phyloP scores from a whole-genome alignment of 306 rosid species.

The Rosa rugosa region DNA sequence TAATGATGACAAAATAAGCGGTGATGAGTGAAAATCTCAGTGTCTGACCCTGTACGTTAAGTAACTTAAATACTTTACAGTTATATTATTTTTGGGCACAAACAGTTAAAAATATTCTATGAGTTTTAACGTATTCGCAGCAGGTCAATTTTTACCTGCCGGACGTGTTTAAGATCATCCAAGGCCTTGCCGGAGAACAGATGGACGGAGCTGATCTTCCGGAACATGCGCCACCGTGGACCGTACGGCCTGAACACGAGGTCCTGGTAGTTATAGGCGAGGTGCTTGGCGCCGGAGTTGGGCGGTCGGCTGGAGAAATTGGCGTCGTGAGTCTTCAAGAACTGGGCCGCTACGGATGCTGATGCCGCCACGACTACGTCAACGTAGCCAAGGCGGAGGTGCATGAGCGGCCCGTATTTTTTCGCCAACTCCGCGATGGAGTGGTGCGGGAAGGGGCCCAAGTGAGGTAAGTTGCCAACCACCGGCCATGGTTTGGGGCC shows the following conservation, averaged over 20 bases:
- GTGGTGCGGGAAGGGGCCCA: conserved; percentile 76
- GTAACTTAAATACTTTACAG: neutral
- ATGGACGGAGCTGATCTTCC: conserved; percentile 76
- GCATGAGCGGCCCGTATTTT: conserved; percentile 65
- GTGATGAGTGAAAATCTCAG: neutral
- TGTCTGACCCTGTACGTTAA: neutral
- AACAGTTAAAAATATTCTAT: neutral
- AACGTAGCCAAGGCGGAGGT: conserved; percentile 63
- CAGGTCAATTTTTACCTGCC: conserved; percentile 45
- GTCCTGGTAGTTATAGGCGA: conserved; percentile 75
- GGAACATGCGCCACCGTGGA: conserved; percentile 66
- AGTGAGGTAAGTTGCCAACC: conserved; percentile 73
- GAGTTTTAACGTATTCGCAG: neutral
- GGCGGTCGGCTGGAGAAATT: conserved; percentile 87
- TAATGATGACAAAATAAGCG: too few species aligned
- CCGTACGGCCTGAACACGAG: conserved; percentile 85
- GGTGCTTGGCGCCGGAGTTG: conserved; percentile 64
- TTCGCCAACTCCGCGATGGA: conserved; percentile 57
- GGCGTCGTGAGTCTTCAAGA: conserved; percentile 62
- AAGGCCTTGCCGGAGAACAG: conserved; percentile 79
- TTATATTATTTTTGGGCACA: neutral
- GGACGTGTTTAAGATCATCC: conserved; percentile 60
- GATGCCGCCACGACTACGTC: conserved; percentile 75
- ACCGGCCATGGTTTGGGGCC: conserved; percentile 90
- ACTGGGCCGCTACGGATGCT: conserved; percentile 65